These are phyloP conservation scores for Artemisia argyi DNA, from an alignment of 129 eudicot genomes.

Conservation along the genomic window DNA sequence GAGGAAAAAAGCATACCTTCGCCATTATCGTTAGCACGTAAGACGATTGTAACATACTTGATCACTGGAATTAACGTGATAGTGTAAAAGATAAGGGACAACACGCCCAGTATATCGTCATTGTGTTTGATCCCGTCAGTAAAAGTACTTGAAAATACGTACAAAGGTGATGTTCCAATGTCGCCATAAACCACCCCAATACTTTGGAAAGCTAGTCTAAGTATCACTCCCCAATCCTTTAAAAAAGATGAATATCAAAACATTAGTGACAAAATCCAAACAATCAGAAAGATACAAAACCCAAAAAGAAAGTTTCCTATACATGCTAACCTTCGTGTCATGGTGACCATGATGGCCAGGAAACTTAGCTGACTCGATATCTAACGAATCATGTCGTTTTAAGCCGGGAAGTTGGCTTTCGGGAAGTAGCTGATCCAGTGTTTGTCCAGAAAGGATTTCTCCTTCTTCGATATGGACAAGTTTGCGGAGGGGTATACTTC, in stretches of 20 bases:
- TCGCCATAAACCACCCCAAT: not conserved
- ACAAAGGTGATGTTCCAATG: not conserved
- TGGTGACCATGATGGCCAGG: no score
- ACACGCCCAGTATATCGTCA: not conserved
- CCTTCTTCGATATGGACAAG: no score
- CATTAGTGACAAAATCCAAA: no score
- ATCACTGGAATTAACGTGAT: not conserved
- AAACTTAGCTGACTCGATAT: no score
- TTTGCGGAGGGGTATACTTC: no score
- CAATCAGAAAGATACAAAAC: no score
- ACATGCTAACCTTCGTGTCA: no score
- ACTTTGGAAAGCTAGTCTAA: not conserved
- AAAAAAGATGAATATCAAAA: no score
- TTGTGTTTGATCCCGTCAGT: not conserved
- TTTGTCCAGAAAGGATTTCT: no score
- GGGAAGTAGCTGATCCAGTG: no score
- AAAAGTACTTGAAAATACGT: not conserved
- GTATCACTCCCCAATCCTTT: not conserved
- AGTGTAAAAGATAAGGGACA: not conserved
- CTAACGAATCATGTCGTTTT: no score
- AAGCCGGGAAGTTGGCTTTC: not conserved
- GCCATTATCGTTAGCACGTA: conserved; percentile 84
- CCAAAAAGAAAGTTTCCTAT: no score
- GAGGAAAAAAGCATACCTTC: conserved; percentile 43
- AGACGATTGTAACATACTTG: conserved; percentile 51